These are phyloP conservation scores for Leptomonas seymouri DNA, from an alignment of 208 protist species.

Conservation along the genomic window DNA sequence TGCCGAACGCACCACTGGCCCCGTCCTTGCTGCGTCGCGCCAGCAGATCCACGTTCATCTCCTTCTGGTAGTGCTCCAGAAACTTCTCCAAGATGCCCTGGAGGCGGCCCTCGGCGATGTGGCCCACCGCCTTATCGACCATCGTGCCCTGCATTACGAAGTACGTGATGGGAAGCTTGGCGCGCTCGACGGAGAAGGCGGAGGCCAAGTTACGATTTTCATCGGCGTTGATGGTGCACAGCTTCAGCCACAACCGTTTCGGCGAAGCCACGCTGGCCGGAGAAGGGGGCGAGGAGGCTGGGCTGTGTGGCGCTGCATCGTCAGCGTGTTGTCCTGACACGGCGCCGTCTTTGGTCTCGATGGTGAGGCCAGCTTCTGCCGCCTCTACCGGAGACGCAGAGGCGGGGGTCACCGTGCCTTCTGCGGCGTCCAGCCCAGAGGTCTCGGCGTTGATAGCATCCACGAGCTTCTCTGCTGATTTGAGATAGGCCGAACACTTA, in stretches of 20 bases:
- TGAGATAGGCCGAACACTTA: slow-evolving; percentile 67
- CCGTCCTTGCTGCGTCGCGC: slow-evolving; percentile 24
- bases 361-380: background rate
- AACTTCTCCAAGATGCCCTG: slow-evolving; percentile 81
- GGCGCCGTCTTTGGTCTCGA: background rate
- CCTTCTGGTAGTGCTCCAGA: slow-evolving; percentile 84
- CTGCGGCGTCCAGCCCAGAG: slow-evolving; percentile 13
- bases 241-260: slow-evolving; percentile 70
- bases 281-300: no score
- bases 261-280: background rate
- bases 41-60: slow-evolving; percentile 86
- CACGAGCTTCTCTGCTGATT: slow-evolving; percentile 65
- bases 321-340: background rate
- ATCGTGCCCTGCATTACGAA: slow-evolving; percentile 92
- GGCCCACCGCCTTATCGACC: slow-evolving; percentile 76
- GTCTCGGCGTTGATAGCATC: slow-evolving; percentile 71
- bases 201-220: slow-evolving; percentile 88
- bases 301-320: slow-evolving; percentile 9
- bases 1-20: background rate
- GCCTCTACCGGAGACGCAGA: background rate
- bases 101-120: slow-evolving; percentile 58
- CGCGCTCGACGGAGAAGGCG: slow-evolving; percentile 85
- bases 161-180: slow-evolving; percentile 85
- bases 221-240: slow-evolving; percentile 87
- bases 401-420: background rate